Evolutionary conservation across 1,284 basidiomycete genomes (phyloP).

Genomic region (Microbotryum scabiosae): DNA sequence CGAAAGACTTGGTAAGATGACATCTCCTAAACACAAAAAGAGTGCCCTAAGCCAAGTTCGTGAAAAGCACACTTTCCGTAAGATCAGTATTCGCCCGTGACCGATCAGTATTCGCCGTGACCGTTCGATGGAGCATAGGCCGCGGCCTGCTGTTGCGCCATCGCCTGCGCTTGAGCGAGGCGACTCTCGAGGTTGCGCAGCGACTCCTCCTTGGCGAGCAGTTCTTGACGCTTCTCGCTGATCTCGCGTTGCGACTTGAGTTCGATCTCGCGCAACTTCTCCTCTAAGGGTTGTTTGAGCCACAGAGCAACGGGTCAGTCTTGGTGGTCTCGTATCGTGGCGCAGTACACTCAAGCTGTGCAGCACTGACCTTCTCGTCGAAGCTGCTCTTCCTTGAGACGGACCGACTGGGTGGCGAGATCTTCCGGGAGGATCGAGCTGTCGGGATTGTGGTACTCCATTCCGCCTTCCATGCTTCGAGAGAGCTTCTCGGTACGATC

Average conservation of each 20-base stretch:
- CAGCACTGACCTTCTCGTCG: slow-evolving; percentile 62
- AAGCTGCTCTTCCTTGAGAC: slow-evolving; percentile 96
- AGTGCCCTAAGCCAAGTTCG: too few species aligned
- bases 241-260: slow-evolving; percentile 97
- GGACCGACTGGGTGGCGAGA: slow-evolving; percentile 88
- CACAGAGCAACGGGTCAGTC: too few species aligned
- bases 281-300: too few species aligned
- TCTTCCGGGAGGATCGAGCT: slow-evolving; percentile 76
- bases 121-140: neutral
- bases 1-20: too few species aligned
- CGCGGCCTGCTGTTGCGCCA: neutral
- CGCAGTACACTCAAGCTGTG: too few species aligned
- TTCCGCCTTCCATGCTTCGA: slow-evolving; percentile 64
- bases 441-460: neutral
- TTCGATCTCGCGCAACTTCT: slow-evolving; percentile 97
- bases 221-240: slow-evolving; percentile 93
- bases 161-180: slow-evolving; percentile 58
- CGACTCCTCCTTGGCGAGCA: slow-evolving; percentile 47
- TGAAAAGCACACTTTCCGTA: too few species aligned
- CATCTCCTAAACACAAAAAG: too few species aligned
- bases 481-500: slow-evolving; percentile 69
- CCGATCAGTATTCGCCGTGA: neutral
- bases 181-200: slow-evolving; percentile 76
- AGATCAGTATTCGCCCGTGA: neutral
- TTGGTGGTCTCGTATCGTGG: too few species aligned